Evolutionary conservation across 331 rosid genomes (phyloP).

Genomic region (Malus hybrid): DNA sequence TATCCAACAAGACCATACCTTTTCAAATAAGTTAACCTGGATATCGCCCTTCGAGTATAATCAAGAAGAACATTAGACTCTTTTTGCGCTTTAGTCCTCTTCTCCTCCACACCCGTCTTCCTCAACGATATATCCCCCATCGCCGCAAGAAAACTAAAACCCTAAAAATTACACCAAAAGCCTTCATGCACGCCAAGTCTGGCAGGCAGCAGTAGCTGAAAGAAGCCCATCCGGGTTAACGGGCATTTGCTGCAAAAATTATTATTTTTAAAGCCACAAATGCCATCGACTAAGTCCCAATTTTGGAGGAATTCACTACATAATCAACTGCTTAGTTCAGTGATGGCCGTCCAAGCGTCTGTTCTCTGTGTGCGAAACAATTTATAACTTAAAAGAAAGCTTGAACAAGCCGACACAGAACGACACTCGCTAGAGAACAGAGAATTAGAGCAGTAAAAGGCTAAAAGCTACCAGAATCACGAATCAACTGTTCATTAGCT

Average conservation of each 20-base stretch:
- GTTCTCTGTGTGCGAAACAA: too few species aligned
- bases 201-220: background rate
- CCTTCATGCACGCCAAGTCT: background rate
- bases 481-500: background rate
- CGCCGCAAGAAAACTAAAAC: slow-evolving; percentile 76
- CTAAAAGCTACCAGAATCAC: too few species aligned
- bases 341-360: background rate
- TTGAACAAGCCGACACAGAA: too few species aligned
- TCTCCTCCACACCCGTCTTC: slow-evolving; percentile 86
- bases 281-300: too few species aligned
- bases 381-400: too few species aligned
- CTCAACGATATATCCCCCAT: slow-evolving; percentile 87
- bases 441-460: too few species aligned
- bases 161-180: background rate
- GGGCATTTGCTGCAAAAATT: too few species aligned
- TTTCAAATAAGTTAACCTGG: slow-evolving; percentile 79
- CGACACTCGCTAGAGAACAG: too few species aligned
- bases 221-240: background rate
- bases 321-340: background rate
- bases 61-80: slow-evolving; percentile 87
- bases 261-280: too few species aligned
- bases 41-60: slow-evolving; percentile 76
- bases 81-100: slow-evolving; percentile 71
- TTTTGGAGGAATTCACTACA: too few species aligned
- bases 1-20: slow-evolving; percentile 35